Conservation (phyloP, 768 basidiomycete genomes). For the Pleurotus cornucopiae region DNA sequence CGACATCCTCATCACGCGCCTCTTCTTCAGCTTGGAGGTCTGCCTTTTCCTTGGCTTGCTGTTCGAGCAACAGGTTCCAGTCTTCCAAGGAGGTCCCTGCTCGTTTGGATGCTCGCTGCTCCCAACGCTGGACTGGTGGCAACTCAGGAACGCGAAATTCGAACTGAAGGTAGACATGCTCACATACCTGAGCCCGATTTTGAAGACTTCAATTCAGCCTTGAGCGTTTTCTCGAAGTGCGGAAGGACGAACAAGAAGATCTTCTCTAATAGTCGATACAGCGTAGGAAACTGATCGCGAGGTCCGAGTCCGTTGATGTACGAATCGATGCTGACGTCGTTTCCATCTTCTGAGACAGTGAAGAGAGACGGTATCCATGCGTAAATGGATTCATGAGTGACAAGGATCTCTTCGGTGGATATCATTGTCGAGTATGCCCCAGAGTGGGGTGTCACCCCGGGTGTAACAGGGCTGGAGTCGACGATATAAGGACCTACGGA, state of each 20-base stretch:
- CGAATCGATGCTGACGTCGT: slow-evolving; percentile 10
- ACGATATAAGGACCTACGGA: not conserved
- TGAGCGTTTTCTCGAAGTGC: slow-evolving; percentile 10
- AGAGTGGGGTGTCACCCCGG: not conserved
- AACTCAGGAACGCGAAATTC: not conserved
- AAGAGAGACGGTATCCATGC: slow-evolving; percentile 16
- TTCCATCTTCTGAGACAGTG: slow-evolving; percentile 10
- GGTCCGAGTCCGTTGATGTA: slow-evolving; percentile 16
- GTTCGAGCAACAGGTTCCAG: not conserved
- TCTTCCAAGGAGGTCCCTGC: not conserved
- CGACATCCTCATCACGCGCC: not conserved
- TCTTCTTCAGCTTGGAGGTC: not conserved
- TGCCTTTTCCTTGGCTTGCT: not conserved
- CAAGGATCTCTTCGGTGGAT: no score
- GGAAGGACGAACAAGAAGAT: slow-evolving; percentile 11
- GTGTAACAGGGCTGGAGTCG: not conserved
- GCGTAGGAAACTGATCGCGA: slow-evolving; percentile 8
- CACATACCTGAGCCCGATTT: no score
- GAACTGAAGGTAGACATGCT: no score
- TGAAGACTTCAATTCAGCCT: not conserved
- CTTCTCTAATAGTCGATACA: slow-evolving; percentile 13
- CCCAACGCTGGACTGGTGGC: not conserved
- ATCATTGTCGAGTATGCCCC: not conserved
- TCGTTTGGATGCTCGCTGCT: not conserved
- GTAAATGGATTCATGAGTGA: not conserved